A percentile compares a stretch with the other conserved stretches of the same genome.
phyloP scores from a whole-genome alignment of 257 asterid species.

The Ligustrum vulgare region DNA sequence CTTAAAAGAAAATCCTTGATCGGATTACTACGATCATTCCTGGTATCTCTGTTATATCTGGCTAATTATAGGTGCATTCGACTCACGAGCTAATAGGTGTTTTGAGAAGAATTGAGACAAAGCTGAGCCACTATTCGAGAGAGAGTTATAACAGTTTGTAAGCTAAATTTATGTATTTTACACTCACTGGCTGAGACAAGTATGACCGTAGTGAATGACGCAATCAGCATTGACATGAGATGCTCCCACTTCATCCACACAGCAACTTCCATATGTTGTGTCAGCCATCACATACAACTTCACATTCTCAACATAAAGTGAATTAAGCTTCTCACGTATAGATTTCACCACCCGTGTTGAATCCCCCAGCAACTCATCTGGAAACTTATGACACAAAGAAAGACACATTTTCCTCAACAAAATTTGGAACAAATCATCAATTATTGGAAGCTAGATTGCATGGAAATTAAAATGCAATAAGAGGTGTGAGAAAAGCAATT shows the following conservation, averaged over 20 bases:
- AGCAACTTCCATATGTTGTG: conserved; percentile 90
- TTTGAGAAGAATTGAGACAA: neutral
- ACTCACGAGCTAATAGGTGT: neutral
- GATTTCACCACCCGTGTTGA: conserved; percentile 58
- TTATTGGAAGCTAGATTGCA: neutral
- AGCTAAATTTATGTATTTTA: neutral
- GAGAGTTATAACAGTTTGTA: neutral
- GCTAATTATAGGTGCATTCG: neutral
- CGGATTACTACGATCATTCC: neutral
- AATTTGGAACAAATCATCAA: neutral
- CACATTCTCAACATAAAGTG: conserved; percentile 30
- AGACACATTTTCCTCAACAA: conserved; percentile 7
- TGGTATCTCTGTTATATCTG: neutral
- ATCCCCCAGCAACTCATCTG: conserved; percentile 75
- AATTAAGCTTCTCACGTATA: conserved; percentile 46
- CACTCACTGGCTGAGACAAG: conserved; percentile 97
- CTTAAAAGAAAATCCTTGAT: neutral
- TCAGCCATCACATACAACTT: conserved; percentile 94
- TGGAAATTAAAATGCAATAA: neutral
- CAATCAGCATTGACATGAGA: conserved; percentile 78
- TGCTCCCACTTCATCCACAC: conserved; percentile 97
- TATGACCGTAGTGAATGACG: conserved; percentile 76
- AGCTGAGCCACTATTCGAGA: neutral
- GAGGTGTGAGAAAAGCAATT: neutral
- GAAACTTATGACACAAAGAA: conserved; percentile 48